Evolutionary conservation across 2,329 filamentous ascomycete genomes (phyloP).

Genomic region (Aureobasidium pullulans): DNA sequence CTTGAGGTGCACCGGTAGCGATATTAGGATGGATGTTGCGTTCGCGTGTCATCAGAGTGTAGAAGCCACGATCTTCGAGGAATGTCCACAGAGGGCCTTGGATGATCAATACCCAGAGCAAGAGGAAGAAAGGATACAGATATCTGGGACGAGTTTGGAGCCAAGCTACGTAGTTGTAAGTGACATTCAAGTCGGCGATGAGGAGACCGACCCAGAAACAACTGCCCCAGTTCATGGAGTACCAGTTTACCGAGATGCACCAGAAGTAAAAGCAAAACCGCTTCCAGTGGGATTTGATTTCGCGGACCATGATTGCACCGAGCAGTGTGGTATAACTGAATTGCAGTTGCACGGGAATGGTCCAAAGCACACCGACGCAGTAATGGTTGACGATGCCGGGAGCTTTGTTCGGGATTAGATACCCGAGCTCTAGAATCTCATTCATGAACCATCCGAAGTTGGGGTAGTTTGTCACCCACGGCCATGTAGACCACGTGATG

Average conservation of each 20-base stretch:
- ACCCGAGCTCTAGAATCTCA: conserved; percentile 39
- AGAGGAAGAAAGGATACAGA: conserved; percentile 33
- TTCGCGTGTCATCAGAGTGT: conserved; percentile 34
- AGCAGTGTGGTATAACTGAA: conserved; percentile 38
- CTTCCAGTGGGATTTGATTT: conserved; percentile 41
- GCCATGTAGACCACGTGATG: conserved; percentile 42
- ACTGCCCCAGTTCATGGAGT: conserved; percentile 39
- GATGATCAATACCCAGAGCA: conserved; percentile 15
- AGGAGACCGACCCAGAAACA: conserved; percentile 40
- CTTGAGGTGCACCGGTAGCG: conserved; percentile 30
- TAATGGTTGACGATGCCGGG: conserved; percentile 43
- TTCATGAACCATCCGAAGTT: conserved; percentile 38
- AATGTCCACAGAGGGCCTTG: conserved; percentile 29
- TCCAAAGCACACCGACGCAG: conserved; percentile 45
- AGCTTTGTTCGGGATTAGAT: conserved; percentile 40
- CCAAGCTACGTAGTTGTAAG: conserved; percentile 36
- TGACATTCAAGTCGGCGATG: conserved; percentile 42
- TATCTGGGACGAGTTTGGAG: conserved; percentile 28
- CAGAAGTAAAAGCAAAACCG: conserved; percentile 39
- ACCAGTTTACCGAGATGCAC: conserved; percentile 40
- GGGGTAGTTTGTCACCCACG: conserved; percentile 33
- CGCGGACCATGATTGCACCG: conserved; percentile 36
- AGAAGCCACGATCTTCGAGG: conserved; percentile 30
- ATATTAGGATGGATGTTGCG: conserved; percentile 38
- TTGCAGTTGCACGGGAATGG: conserved; percentile 43